These are phyloP conservation scores for Sherardia arvensis DNA, from an alignment of 257 asterid species.

Conservation along the genomic window DNA sequence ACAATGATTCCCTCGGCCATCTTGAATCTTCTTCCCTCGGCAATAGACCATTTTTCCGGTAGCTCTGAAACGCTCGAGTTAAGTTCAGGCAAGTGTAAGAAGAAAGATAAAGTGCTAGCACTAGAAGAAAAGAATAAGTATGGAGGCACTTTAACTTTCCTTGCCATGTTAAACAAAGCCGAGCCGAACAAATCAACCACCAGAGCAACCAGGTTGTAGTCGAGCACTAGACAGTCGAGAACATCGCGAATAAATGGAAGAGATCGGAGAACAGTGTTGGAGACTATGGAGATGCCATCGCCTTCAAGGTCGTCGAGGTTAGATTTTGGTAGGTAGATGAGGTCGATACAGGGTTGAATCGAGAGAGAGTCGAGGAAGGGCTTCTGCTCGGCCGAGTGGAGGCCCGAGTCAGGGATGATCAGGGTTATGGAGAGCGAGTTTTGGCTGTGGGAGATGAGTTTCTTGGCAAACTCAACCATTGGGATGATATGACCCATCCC, in stretches of 20 bases:
- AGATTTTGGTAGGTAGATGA: background rate
- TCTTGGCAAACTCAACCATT: slow-evolving; percentile 14
- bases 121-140: slow-evolving; percentile 2
- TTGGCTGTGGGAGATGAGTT: background rate
- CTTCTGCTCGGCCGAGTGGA: background rate
- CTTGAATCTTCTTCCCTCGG: background rate
- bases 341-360: background rate
- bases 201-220: background rate
- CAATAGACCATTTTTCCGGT: background rate
- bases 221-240: background rate
- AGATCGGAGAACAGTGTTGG: background rate
- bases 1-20: background rate
- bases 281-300: too few relatives aligned
- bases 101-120: background rate
- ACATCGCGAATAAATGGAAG: background rate
- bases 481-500: slow-evolving; percentile 20
- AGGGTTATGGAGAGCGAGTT: background rate
- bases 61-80: background rate
- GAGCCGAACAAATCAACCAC: slow-evolving; percentile 1
- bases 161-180: background rate
- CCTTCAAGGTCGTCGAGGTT: background rate
- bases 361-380: background rate
- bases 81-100: background rate
- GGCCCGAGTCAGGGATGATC: slow-evolving; percentile 3
- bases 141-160: background rate